phyloP scores from a whole-genome alignment of 768 basidiomycete species.

The Omphalotus guepiniiformis region DNA sequence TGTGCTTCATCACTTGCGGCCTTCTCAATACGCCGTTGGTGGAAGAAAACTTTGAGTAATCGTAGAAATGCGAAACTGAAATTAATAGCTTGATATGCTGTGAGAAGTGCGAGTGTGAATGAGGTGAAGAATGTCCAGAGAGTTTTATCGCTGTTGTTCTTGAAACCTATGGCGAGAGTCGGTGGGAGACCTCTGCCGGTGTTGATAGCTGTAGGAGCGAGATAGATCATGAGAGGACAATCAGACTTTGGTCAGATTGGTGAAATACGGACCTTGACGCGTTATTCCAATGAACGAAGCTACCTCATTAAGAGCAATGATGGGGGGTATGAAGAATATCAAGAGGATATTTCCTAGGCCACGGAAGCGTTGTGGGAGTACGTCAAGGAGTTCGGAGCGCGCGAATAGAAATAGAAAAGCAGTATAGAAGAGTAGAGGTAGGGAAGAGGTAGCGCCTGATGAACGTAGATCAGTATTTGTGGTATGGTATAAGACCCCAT shows the following conservation, averaged over 20 bases:
- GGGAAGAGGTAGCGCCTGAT: slow-evolving; percentile 52
- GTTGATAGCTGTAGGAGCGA: background rate
- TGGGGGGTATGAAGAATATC: slow-evolving; percentile 50
- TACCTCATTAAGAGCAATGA: slow-evolving; percentile 52
- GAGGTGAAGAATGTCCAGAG: slow-evolving; percentile 57
- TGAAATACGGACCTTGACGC: slow-evolving; percentile 41
- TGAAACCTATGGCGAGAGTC: slow-evolving; percentile 39
- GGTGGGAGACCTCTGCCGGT: too few species aligned
- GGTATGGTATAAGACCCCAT: background rate
- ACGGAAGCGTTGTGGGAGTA: slow-evolving; percentile 48
- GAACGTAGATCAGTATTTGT: background rate
- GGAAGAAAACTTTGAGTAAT: slow-evolving; percentile 43
- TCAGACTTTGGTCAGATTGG: background rate
- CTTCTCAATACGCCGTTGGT: slow-evolving; percentile 49
- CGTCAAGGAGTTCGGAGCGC: slow-evolving; percentile 43
- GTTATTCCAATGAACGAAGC: slow-evolving; percentile 61
- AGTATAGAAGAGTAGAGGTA: slow-evolving; percentile 62
- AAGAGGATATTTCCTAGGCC: slow-evolving; percentile 41
- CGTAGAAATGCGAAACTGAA: slow-evolving; percentile 60
- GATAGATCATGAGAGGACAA: background rate
- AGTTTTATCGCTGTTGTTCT: slow-evolving; percentile 25
- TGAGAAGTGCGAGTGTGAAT: slow-evolving; percentile 56
- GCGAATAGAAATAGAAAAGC: slow-evolving; percentile 59
- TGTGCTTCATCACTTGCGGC: slow-evolving; percentile 40
- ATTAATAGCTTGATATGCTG: slow-evolving; percentile 51